Percentiles rank a stretch among this genome's conserved stretches.
These are phyloP conservation scores for Salix brachista DNA, from an alignment of 345 rosid species.

Conservation along the genomic window DNA sequence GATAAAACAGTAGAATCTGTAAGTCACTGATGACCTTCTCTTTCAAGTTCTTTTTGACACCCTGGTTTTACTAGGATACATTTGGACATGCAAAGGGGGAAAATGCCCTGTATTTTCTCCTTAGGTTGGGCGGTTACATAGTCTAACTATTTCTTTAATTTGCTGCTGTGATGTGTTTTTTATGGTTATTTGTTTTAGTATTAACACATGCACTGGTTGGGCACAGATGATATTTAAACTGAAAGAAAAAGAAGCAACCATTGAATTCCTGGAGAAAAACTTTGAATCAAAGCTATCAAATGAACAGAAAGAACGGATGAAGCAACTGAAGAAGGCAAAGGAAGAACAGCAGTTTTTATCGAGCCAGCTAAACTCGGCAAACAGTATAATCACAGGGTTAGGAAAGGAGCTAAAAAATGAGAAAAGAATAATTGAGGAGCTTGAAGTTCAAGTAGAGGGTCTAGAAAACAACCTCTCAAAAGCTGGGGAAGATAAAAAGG, in stretches of 20 bases:
- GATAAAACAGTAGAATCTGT: conserved; percentile 62
- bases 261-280: conserved; percentile 47
- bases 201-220: conserved; percentile 14
- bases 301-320: conserved; percentile 57
- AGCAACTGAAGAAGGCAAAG: conserved; percentile 44
- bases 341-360: conserved; percentile 53
- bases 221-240: conserved; percentile 60
- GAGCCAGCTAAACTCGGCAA: conserved; percentile 61
- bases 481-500: conserved; percentile 52
- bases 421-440: conserved; percentile 49
- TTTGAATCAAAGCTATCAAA: conserved; percentile 51
- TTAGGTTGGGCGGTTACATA: background rate
- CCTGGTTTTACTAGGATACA: background rate
- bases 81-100: conserved; percentile 13
- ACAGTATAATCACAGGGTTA: conserved; percentile 47
- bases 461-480: conserved; percentile 48
- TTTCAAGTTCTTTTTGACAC: background rate
- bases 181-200: background rate
- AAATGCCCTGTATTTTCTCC: background rate
- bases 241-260: conserved; percentile 62
- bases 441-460: conserved; percentile 46
- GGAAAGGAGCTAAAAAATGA: conserved; percentile 72
- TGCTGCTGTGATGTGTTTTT: background rate
- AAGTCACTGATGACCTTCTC: conserved; percentile 29
- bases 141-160: conserved; percentile 4